Conservation (phyloP, 176 grass and related monocot species). For the Oryza meridionalis region DNA sequence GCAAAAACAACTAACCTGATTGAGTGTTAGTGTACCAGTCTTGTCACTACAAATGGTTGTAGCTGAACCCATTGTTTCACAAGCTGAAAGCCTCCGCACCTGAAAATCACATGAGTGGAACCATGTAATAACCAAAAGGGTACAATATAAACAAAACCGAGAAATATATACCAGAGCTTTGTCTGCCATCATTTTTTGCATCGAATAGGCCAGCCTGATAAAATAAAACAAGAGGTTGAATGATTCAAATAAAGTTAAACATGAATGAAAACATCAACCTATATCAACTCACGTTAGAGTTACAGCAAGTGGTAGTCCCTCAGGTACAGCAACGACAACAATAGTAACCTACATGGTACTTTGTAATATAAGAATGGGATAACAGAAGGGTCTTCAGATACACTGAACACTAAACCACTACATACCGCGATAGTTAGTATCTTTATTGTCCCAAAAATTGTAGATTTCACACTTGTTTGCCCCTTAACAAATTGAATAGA, state of each 20-base stretch:
- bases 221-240: conserved; percentile 26
- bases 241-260: conserved; percentile 38
- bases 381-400: conserved; percentile 7
- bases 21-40: conserved; percentile 94
- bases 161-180: conserved; percentile 81
- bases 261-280: background rate
- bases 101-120: conserved; percentile 38
- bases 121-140: conserved; percentile 37
- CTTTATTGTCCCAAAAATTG: conserved; percentile 77
- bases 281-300: conserved; percentile 82
- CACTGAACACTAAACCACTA: conserved; percentile 25
- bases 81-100: conserved; percentile 94
- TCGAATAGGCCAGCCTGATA: conserved; percentile 90
- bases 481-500: conserved; percentile 77
- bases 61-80: conserved; percentile 99
- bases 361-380: conserved; percentile 31
- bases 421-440: conserved; percentile 94
- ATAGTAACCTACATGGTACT: conserved; percentile 76
- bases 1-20: conserved; percentile 69
- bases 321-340: conserved; percentile 93
- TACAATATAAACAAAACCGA: conserved; percentile 14
- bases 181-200: conserved; percentile 98
- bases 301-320: conserved; percentile 92
- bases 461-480: conserved; percentile 73
- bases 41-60: conserved; percentile 99